phyloP scores from a whole-genome alignment of 1,284 basidiomycete species.

The Papiliotrema terrestris region DNA sequence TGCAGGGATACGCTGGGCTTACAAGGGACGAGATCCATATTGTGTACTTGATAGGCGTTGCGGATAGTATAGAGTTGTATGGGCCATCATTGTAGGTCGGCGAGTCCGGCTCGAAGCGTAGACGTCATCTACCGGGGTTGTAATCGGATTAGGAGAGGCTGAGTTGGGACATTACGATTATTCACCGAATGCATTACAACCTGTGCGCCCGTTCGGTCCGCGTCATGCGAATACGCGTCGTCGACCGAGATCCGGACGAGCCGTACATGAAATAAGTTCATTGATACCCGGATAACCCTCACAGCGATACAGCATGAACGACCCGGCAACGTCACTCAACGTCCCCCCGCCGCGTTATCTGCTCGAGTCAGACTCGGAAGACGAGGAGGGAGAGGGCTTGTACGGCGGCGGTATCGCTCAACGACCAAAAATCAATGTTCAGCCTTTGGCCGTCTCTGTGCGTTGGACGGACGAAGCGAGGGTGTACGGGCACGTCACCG shows the following conservation, averaged over 20 bases:
- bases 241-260: no score
- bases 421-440: conserved; percentile 4
- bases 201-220: no score
- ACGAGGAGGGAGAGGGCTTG: conserved; percentile 45
- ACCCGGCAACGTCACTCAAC: conserved; percentile 29
- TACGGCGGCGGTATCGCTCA: conserved; percentile 17
- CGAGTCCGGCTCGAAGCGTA: neutral
- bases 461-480: neutral
- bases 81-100: neutral
- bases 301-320: conserved; percentile 26
- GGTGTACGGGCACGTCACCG: conserved; percentile 9
- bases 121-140: neutral
- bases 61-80: neutral
- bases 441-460: neutral
- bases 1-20: neutral
- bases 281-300: no score
- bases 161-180: no score
- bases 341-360: conserved; percentile 44
- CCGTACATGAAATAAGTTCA: no score
- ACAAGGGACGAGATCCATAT: neutral
- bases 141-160: neutral
- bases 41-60: no score
- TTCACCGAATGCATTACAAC: no score
- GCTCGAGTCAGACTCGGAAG: conserved; percentile 45
- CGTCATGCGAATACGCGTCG: no score